These are phyloP conservation scores for Colletotrichum cordylinicola DNA, from an alignment of 2,329 filamentous ascomycete species.

Conservation along the genomic window DNA sequence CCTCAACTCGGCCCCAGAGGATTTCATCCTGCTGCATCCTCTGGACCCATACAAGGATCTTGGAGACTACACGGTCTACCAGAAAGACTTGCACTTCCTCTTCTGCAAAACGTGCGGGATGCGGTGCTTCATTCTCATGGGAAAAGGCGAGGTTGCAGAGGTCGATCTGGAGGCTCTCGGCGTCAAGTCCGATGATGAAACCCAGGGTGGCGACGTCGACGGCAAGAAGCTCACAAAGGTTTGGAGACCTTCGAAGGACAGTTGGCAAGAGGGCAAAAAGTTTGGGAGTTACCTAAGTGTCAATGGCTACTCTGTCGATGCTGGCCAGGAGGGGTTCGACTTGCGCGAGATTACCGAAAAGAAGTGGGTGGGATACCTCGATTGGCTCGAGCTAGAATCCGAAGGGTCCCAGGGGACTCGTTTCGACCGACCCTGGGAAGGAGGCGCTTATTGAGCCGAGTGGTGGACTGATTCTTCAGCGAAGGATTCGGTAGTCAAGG, in stretches of 20 bases:
- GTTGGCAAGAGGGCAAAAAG: constrained; percentile 28
- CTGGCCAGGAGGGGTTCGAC: constrained; percentile 41
- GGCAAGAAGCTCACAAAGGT: constrained; percentile 21
- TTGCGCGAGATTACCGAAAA: constrained; percentile 40
- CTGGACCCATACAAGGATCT: constrained; percentile 40
- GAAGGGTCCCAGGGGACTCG: constrained; percentile 4
- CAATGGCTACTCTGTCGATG: constrained; percentile 42
- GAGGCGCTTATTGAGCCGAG: constrained; percentile 10
- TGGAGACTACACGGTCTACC: constrained; percentile 42
- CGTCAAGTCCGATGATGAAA: neutral
- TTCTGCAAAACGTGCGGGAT: constrained; percentile 54
- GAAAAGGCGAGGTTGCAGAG: constrained; percentile 34
- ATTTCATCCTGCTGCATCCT: constrained; percentile 53
- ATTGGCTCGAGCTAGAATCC: constrained; percentile 16
- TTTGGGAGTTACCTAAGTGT: constrained; percentile 38
- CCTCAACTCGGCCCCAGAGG: constrained; percentile 34
- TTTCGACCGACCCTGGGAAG: constrained; percentile 11
- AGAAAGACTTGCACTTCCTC: constrained; percentile 40
- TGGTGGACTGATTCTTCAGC: neutral
- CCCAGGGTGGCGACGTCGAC: neutral
- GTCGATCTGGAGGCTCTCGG: constrained; percentile 25
- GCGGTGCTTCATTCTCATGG: constrained; percentile 45
- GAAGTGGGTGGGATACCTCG: constrained; percentile 33
- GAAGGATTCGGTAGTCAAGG: neutral
- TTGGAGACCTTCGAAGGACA: constrained; percentile 35